These are phyloP conservation scores for Plantago major DNA, from an alignment of 257 asterid species.

Conservation along the genomic window DNA sequence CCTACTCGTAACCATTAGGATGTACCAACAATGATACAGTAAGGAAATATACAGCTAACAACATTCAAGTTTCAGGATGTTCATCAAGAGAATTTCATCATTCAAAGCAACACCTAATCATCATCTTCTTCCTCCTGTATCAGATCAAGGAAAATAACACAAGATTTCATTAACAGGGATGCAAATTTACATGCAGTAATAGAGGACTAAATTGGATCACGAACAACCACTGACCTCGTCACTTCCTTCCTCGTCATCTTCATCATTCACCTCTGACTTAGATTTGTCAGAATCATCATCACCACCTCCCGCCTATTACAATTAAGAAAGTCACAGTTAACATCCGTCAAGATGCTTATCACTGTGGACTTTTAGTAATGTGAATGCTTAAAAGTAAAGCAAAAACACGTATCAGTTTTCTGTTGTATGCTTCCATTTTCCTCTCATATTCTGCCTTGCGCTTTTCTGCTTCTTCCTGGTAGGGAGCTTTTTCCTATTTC, in stretches of 20 bases:
- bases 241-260: slow-evolving; percentile 50
- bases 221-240: slow-evolving; percentile 44
- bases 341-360: no score
- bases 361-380: neutral
- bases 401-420: slow-evolving; percentile 38
- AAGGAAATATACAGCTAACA: no score
- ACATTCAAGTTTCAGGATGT: no score
- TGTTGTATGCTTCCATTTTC: slow-evolving; percentile 63
- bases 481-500: slow-evolving; percentile 61
- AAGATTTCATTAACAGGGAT: neutral
- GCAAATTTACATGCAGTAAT: neutral
- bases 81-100: no score
- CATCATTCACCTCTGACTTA: slow-evolving; percentile 63
- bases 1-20: no score
- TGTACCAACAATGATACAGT: no score
- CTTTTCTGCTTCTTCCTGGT: slow-evolving; percentile 40
- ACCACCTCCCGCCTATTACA: slow-evolving; percentile 35
- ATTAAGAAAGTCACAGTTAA: neutral
- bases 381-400: no score
- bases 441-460: slow-evolving; percentile 59
- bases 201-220: neutral
- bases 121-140: slow-evolving; percentile 58
- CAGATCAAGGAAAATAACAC: neutral
- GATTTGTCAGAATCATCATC: slow-evolving; percentile 74
- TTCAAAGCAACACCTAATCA: slow-evolving; percentile 20